phyloP scores from a whole-genome alignment of 2,329 filamentous ascomycete genomes.

The Trichoderma harzianum region DNA sequence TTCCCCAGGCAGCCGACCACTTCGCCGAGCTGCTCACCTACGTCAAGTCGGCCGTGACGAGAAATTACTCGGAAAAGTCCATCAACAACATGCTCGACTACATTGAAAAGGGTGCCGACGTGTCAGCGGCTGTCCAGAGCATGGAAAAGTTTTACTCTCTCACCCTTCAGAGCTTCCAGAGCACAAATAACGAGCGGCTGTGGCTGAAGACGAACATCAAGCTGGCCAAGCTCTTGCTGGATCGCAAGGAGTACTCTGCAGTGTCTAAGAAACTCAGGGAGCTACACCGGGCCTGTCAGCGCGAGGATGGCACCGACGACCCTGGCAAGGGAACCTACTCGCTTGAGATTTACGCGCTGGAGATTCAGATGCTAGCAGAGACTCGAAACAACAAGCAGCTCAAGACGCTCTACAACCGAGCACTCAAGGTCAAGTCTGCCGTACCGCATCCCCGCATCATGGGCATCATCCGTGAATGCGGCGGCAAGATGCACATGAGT shows the following conservation, averaged over 20 bases:
- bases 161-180: slow-evolving; percentile 92
- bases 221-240: slow-evolving; percentile 83
- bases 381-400: slow-evolving; percentile 96
- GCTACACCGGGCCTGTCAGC: slow-evolving; percentile 84
- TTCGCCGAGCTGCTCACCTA: slow-evolving; percentile 95
- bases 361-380: slow-evolving; percentile 98
- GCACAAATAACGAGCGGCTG: slow-evolving; percentile 92
- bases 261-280: slow-evolving; percentile 82
- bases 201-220: slow-evolving; percentile 99
- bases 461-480: slow-evolving; percentile 97
- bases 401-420: slow-evolving; percentile 87
- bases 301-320: slow-evolving; percentile 82
- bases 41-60: slow-evolving; percentile 92
- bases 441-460: slow-evolving; percentile 98
- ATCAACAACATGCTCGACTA: slow-evolving; percentile 99
- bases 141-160: slow-evolving; percentile 96
- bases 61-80: slow-evolving; percentile 98
- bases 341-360: slow-evolving; percentile 90
- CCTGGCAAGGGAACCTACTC: slow-evolving; percentile 95
- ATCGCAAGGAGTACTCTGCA: slow-evolving; percentile 80
- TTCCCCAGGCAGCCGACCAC: slow-evolving; percentile 74
- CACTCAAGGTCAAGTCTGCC: slow-evolving; percentile 88
- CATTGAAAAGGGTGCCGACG: slow-evolving; percentile 84
- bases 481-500: slow-evolving; percentile 99
- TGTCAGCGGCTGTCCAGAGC: slow-evolving; percentile 65